Conservation (phyloP, 2,329 filamentous ascomycete genomes). For the Lachnellula occidentalis region DNA sequence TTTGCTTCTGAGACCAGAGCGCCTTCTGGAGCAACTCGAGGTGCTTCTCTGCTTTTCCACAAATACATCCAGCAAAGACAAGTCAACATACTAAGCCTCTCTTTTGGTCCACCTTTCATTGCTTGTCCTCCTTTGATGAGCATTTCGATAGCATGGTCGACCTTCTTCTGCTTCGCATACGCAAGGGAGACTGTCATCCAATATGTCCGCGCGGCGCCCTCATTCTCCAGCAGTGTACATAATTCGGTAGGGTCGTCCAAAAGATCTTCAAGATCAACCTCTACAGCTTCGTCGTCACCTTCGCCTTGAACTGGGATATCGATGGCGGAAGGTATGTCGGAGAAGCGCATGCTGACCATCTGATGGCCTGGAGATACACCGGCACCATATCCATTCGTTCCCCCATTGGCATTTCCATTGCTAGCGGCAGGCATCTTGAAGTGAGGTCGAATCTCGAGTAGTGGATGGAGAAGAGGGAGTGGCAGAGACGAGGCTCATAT, state of each 20-base stretch:
- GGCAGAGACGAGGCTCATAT: not conserved
- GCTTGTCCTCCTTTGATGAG: constrained; percentile 59
- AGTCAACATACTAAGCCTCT: constrained; percentile 60
- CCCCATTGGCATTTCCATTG: constrained; percentile 24
- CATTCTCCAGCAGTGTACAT: constrained; percentile 91
- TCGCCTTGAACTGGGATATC: constrained; percentile 62
- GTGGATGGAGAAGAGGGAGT: not conserved
- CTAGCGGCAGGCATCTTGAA: constrained; percentile 22
- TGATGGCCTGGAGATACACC: constrained; percentile 15
- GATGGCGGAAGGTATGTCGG: constrained; percentile 59
- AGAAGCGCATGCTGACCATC: constrained; percentile 45
- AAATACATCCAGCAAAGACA: constrained; percentile 68
- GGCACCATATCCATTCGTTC: constrained; percentile 22
- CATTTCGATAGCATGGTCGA: constrained; percentile 76
- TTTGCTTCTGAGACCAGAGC: constrained; percentile 64
- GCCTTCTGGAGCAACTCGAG: constrained; percentile 59
- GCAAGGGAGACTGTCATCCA: constrained; percentile 98
- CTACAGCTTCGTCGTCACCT: constrained; percentile 68
- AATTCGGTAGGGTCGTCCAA: constrained; percentile 92
- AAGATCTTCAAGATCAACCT: constrained; percentile 86
- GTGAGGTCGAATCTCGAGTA: not conserved
- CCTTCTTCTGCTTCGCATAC: constrained; percentile 92
- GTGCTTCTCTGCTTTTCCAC: constrained; percentile 63
- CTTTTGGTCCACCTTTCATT: constrained; percentile 55
- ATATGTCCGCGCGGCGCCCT: constrained; percentile 82